These are phyloP conservation scores for Deinandra increscens DNA, from an alignment of 129 eudicot genomes.

Conservation along the genomic window DNA sequence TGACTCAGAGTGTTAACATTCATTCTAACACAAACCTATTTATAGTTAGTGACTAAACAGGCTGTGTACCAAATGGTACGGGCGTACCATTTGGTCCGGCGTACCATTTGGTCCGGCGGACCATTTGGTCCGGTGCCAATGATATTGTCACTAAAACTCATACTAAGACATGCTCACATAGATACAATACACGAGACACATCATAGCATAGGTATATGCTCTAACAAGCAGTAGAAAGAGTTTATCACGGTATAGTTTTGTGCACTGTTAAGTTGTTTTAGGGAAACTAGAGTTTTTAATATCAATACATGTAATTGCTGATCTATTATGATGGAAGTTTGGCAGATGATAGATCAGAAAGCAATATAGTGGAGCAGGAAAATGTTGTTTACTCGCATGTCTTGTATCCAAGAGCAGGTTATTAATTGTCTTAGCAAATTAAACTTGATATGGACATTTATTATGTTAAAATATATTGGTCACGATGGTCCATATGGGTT, in stretches of 20 bases:
- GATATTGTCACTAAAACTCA: no score
- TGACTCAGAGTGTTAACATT: no score
- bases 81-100: no score
- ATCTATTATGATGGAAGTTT: not conserved
- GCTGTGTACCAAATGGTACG: no score
- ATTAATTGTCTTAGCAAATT: slow-evolving; percentile 14
- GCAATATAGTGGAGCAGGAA: slow-evolving; percentile 12
- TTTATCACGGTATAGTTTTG: slow-evolving; percentile 43
- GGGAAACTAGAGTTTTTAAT: not conserved
- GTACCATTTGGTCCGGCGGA: no score
- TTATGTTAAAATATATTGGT: not conserved
- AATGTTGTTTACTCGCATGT: slow-evolving; percentile 19
- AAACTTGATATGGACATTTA: slow-evolving; percentile 5
- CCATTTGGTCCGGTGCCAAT: no score
- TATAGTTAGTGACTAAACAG: no score
- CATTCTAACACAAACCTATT: no score
- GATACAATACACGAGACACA: no score
- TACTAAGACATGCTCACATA: no score
- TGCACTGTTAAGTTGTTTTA: not conserved
- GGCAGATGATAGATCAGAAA: slow-evolving; percentile 24
- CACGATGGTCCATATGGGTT: no score
- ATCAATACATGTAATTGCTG: not conserved
- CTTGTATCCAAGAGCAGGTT: not conserved
- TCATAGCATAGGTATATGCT: no score
- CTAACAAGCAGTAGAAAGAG: slow-evolving; percentile 86